Percentiles rank a stretch among this genome's conserved stretches.
Conservation (phyloP, 2,329 filamentous ascomycete species). For the Grosmannia serpens region DNA sequence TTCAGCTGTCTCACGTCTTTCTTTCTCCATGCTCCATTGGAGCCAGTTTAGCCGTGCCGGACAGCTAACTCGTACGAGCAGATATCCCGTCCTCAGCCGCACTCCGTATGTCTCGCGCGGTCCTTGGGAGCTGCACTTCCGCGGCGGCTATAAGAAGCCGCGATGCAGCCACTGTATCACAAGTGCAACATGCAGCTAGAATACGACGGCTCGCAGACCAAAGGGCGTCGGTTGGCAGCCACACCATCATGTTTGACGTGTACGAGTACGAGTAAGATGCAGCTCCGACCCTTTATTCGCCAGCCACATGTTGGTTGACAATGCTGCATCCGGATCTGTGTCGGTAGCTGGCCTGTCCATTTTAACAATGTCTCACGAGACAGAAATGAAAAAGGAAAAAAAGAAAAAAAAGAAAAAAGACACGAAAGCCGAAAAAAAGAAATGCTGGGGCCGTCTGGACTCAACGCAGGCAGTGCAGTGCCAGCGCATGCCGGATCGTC, state of each 20-base stretch:
- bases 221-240: background rate
- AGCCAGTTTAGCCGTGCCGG: background rate
- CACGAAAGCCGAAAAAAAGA: background rate
- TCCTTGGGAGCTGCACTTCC: too few relatives aligned
- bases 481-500: background rate
- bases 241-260: background rate
- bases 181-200: background rate
- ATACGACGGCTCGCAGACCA: background rate
- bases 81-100: background rate
- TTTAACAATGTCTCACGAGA: background rate
- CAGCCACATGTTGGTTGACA: background rate
- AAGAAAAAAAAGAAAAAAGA: too few relatives aligned
- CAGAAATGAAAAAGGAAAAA: background rate
- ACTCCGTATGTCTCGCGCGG: background rate
- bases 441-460: background rate
- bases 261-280: background rate
- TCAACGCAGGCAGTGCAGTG: background rate
- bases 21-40: too few relatives aligned
- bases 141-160: background rate
- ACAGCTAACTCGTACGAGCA: background rate
- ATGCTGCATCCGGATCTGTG: background rate
- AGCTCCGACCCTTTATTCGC: background rate
- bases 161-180: background rate
- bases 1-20: background rate
- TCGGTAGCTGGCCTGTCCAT: background rate